Conservation (phyloP, 768 basidiomycete species). For the Lactarius indigo region DNA sequence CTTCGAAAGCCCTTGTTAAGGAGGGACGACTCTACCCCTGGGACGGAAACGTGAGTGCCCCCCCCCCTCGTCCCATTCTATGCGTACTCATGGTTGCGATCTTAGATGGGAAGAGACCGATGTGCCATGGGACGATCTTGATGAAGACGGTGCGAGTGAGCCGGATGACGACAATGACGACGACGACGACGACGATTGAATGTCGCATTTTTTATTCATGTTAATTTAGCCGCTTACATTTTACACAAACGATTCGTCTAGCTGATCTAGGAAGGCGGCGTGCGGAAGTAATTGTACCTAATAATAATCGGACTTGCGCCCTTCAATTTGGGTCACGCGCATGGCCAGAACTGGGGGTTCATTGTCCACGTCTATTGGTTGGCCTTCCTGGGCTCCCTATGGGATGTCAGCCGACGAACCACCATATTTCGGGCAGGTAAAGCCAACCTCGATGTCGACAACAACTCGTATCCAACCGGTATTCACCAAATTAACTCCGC, state of each 20-base stretch:
- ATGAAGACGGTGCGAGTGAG: conserved; percentile 14
- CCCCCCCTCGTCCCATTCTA: neutral
- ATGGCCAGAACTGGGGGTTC: conserved; percentile 38
- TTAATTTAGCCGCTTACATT: neutral
- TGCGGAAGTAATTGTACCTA: too few species aligned
- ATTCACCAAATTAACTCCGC: conserved; percentile 47
- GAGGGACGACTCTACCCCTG: neutral
- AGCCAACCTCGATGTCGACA: conserved; percentile 40
- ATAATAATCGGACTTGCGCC: too few species aligned
- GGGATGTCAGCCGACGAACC: conserved; percentile 1
- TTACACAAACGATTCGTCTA: neutral
- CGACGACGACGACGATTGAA: neutral
- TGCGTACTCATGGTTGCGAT: neutral
- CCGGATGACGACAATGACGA: neutral
- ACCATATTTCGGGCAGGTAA: neutral
- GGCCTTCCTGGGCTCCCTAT: conserved; percentile 32
- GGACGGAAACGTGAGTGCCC: conserved; percentile 4
- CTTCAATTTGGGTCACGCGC: conserved; percentile 48
- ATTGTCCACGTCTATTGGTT: conserved; percentile 30
- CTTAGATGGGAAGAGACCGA: conserved; percentile 16
- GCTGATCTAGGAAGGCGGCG: too few species aligned
- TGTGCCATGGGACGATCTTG: conserved; percentile 14
- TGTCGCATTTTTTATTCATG: too few species aligned
- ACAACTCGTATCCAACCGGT: conserved; percentile 65
- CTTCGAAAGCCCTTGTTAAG: neutral